These are phyloP conservation scores for Thraustochytrium striatum DNA, from an alignment of 352 stramenopile genomes.

Conservation along the genomic window DNA sequence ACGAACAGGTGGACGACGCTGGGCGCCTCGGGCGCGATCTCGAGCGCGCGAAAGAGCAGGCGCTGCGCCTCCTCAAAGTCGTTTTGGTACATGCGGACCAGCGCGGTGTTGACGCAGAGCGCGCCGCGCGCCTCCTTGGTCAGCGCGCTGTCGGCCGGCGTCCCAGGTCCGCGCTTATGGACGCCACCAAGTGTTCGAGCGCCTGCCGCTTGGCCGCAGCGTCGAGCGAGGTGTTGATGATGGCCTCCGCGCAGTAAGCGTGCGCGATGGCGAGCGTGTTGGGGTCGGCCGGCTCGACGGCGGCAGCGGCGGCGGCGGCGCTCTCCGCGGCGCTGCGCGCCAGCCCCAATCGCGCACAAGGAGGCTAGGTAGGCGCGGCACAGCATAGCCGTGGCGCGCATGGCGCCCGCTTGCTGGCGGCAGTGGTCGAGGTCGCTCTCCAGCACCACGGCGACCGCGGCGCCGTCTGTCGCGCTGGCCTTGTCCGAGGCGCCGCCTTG, in stretches of 20 bases:
- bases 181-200: neutral
- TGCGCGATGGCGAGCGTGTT: slow-evolving; percentile 2
- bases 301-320: neutral
- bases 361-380: slow-evolving; percentile 38
- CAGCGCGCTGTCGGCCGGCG: neutral
- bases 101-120: slow-evolving; percentile 4
- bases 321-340: neutral
- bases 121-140: neutral
- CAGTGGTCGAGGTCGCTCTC: neutral
- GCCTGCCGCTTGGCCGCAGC: neutral
- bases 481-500: neutral
- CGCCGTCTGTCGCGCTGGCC: neutral
- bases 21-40: slow-evolving; percentile 25
- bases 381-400: slow-evolving; percentile 19
- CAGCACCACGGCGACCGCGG: neutral
- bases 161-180: neutral
- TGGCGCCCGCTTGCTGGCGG: neutral
- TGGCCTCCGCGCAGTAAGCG: slow-evolving; percentile 30
- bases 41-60: slow-evolving; percentile 5
- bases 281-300: neutral
- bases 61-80: slow-evolving; percentile 25
- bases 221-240: slow-evolving; percentile 6
- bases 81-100: slow-evolving; percentile 17
- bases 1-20: slow-evolving; percentile 23
- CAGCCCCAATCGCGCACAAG: slow-evolving; percentile 21